Conservation (phyloP, 2,329 filamentous ascomycete genomes). For the Arthrobotrys pseudoclavata region DNA sequence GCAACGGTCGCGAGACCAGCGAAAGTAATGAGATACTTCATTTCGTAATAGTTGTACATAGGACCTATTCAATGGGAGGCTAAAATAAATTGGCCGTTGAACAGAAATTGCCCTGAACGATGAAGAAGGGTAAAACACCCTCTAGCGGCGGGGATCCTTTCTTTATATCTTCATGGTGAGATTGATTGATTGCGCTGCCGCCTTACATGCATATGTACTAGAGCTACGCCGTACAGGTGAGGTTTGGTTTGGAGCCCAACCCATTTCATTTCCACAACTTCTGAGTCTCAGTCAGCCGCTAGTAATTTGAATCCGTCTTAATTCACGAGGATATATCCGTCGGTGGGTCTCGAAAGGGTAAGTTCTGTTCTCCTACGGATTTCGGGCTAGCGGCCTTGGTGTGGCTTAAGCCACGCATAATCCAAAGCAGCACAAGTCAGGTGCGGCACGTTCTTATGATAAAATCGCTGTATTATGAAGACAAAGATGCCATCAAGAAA, state of each 20-base stretch:
- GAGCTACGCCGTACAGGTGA: too few species aligned
- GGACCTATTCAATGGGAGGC: neutral
- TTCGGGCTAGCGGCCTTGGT: neutral
- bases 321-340: neutral
- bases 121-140: neutral
- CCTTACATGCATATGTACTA: neutral
- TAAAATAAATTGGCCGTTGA: neutral
- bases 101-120: neutral
- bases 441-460: neutral
- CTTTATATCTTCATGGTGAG: neutral
- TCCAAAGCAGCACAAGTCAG: neutral
- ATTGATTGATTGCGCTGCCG: neutral
- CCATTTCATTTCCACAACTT: constrained; percentile 18
- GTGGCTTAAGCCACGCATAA: constrained; percentile 24
- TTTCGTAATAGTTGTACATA: neutral
- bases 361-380: constrained; percentile 20
- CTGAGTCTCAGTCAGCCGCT: constrained; percentile 13
- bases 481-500: neutral
- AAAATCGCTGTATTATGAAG: neutral
- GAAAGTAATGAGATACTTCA: constrained; percentile 11
- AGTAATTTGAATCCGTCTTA: neutral
- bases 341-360: neutral
- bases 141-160: neutral
- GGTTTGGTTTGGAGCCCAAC: neutral
- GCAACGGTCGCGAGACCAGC: neutral